Conservation (phyloP, 768 basidiomycete genomes). For the Lentinula guzmanii region DNA sequence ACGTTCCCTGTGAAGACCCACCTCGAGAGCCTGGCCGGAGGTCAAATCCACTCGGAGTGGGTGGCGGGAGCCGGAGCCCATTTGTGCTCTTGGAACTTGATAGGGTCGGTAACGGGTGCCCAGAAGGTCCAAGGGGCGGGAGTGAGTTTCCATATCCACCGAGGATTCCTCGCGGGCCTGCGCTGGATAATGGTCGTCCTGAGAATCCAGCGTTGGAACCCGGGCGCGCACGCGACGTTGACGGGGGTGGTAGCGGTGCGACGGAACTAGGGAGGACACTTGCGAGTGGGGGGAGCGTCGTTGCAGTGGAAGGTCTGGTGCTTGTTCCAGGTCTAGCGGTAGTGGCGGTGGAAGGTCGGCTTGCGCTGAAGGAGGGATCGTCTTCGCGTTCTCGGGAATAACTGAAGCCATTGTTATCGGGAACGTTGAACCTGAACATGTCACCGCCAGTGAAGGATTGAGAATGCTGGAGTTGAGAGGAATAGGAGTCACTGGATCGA, state of each 20-base stretch:
- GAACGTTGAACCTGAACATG: slow-evolving; percentile 23
- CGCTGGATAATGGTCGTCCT: slow-evolving; percentile 11
- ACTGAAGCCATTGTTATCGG: slow-evolving; percentile 9
- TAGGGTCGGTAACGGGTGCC: slow-evolving; percentile 9
- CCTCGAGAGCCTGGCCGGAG: neutral
- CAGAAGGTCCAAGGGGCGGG: slow-evolving; percentile 1
- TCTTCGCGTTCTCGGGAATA: neutral
- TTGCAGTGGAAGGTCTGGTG: slow-evolving; percentile 25
- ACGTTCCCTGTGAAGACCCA: neutral
- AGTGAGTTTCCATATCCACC: slow-evolving; percentile 3
- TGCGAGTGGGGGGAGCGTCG: slow-evolving; percentile 8
- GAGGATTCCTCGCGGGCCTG: slow-evolving; percentile 3
- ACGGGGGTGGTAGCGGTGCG: slow-evolving; percentile 8
- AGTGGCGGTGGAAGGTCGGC: slow-evolving; percentile 22
- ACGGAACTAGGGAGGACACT: slow-evolving; percentile 43
- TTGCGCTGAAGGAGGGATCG: slow-evolving; percentile 15
- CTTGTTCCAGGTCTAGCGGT: slow-evolving; percentile 18
- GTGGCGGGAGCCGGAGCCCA: slow-evolving; percentile 3
- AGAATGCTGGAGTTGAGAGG: slow-evolving; percentile 12
- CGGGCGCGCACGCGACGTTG: neutral
- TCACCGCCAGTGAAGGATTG: neutral
- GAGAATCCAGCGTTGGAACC: neutral
- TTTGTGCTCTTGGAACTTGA: slow-evolving; percentile 7
- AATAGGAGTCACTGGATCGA: slow-evolving; percentile 8
- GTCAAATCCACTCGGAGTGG: neutral